Evolutionary conservation across 108 stramenopile genomes (phyloP), one percentile per base, ranked within the genome.

Genomic region (Pinguiococcus pyrenoidosus): DNA sequence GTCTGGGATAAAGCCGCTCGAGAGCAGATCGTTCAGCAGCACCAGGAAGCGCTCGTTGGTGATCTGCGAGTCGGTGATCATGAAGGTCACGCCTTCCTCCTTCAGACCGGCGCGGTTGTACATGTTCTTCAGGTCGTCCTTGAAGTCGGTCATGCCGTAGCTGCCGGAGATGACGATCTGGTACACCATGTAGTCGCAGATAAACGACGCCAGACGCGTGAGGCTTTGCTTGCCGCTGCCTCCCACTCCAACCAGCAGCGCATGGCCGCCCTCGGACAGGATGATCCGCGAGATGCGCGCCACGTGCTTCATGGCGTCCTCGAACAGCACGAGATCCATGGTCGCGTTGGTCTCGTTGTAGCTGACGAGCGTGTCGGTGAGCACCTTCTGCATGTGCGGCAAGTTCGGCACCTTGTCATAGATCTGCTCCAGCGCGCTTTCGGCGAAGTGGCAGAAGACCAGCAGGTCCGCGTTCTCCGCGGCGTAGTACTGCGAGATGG

Each of bases 21-120:
- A 78, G 10, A 84, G 46, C 30, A 84, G 35, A 59, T 81, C 80
- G 39, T 81, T 81, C 46, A 84, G 55, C 57, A 64, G 73, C 29
- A 84, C 69, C 35, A 84, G 62, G 58, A 79, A 84, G 2, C 77
- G 49, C 71, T 84, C 80, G 49, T 84, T 80, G 36, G 72, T 73
- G 29, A 84, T 84, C 56, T 84, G 79, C 0, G 54, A 59, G 47
- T 84, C 83, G 0, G 80, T 78, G 13, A 84, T 45, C 0, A 84
- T 54, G 56, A 84, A 81, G 61, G 78, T 56, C 16, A 81, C 69
- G 13, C 80, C 79, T 53, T 80, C 76, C 22, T 79, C 79, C 52
- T 80, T 80, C 29, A 81, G 29, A 4, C 81, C 83, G 9, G 78
- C 75, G 56, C 73, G 72, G 51, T 66, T 74, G 62, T 71, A 82